phyloP scores from a whole-genome alignment of 2,329 filamentous ascomycete genomes.

The Penicillium sp. region DNA sequence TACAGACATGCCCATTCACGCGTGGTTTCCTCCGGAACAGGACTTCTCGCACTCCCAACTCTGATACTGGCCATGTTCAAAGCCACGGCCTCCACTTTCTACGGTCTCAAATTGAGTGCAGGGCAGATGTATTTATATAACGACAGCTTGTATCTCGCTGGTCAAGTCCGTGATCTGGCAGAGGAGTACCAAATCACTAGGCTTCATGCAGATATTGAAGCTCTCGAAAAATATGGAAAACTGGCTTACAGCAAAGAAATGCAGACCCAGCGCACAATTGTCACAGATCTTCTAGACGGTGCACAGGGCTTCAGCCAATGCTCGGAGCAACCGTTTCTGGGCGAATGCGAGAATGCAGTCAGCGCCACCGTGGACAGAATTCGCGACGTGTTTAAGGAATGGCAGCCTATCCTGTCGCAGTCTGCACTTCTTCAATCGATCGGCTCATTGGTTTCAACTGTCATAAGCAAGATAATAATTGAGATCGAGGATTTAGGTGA shows the following conservation, averaged over 20 bases:
- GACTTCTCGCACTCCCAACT: constrained; percentile 40
- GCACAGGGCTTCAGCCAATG: constrained; percentile 55
- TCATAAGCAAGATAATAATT: constrained; percentile 51
- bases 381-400: constrained; percentile 48
- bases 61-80: constrained; percentile 45
- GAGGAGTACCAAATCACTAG: constrained; percentile 41
- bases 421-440: constrained; percentile 55
- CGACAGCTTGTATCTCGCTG: constrained; percentile 51
- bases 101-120: constrained; percentile 38
- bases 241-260: constrained; percentile 56
- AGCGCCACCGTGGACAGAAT: constrained; percentile 51
- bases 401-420: constrained; percentile 51
- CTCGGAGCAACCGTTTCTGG: constrained; percentile 50
- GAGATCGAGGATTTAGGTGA: constrained; percentile 58
- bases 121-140: constrained; percentile 60
- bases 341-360: constrained; percentile 54
- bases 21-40: constrained; percentile 36
- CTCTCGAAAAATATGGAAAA: constrained; percentile 52
- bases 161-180: constrained; percentile 44
- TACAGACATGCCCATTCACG: constrained; percentile 29
- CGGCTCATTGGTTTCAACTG: constrained; percentile 50
- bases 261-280: constrained; percentile 55
- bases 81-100: constrained; percentile 42
- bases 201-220: constrained; percentile 46
- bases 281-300: constrained; percentile 54